A percentile compares a stretch with the other conserved stretches of the same genome.
phyloP scores from a whole-genome alignment of 225 moss, liverwort and hornwort species.

The Anthoceros angustus region DNA sequence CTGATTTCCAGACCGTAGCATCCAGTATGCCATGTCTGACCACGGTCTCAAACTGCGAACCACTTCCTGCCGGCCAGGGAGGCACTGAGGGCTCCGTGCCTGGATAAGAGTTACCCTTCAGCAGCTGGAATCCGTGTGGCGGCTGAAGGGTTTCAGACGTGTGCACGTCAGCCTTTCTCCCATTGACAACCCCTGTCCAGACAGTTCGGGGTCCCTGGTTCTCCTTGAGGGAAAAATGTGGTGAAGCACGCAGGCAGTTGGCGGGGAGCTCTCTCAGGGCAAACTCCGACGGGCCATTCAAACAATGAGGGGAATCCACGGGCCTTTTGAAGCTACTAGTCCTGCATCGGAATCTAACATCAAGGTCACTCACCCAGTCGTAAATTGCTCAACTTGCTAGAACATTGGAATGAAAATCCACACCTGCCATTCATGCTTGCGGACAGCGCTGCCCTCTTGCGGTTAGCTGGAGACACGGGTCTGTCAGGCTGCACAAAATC shows the following conservation, averaged over 20 bases:
- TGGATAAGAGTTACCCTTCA: no score
- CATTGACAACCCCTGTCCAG: no score
- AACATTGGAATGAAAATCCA: neutral
- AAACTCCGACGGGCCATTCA: neutral
- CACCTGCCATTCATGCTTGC: neutral
- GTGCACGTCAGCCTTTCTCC: no score
- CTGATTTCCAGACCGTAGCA: no score
- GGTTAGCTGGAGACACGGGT: constrained; percentile 9
- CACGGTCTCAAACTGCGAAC: no score
- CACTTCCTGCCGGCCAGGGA: no score
- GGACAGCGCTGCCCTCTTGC: neutral
- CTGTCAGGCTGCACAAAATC: constrained; percentile 1
- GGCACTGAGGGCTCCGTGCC: no score
- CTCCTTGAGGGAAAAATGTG: neutral
- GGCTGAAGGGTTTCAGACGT: no score
- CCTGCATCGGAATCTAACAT: neutral
- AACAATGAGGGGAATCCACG: neutral
- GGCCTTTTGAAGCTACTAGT: neutral
- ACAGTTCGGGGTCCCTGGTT: neutral
- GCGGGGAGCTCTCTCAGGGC: neutral
- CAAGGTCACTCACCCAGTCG: neutral
- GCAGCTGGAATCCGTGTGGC: no score
- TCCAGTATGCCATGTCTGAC: no score
- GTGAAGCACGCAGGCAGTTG: neutral
- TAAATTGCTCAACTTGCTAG: neutral